Evolutionary conservation across 1,139 yeast species (phyloP), one percentile per base, ranked within the genome.

Genomic region (Yamadazyma friedrichii): DNA sequence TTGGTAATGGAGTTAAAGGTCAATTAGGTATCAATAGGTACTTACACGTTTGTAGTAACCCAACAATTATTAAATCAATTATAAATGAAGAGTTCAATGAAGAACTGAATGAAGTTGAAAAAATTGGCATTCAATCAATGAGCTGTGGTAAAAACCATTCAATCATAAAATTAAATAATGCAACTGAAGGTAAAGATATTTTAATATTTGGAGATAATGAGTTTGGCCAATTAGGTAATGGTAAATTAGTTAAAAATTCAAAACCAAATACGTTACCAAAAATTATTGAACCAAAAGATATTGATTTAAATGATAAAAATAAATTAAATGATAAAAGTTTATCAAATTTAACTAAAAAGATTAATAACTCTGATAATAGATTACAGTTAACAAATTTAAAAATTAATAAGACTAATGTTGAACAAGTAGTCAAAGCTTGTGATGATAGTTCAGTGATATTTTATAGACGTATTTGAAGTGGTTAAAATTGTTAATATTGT

Each of bases 1-100:
- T 89, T 65, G 98, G 98, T 17, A 81, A 82, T 53, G 96, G 98
- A 4, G 62, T 85, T 39, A 76, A 77, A 52, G 98, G 98, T n/a
- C 95, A 88, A 62, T 69, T 89, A 43, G 98, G 97, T 13, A 76
- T 80, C 38, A 89, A 88, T 17, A 69, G 82, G 41, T 89, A 74
- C 59, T 66, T 84, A 38, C 96, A 89, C 57, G 83, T 88, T 12
- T 85, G 83, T 53, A 67, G 79, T 15, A 74, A 72, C 36, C 96
- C 97, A 6, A 70, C 76, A 15, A 73, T 75, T 33, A 61, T 91
- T 44, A 80, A 79, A 57, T 65, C 75, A 3, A 59, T 85, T 35
- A 56, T 66, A 12, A 61, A 76, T 46, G 53, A 53, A 15, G 82
- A 77, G 47, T 76, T 47, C 45, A 64, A 71, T 48, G 78, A 72